These are phyloP conservation scores for Cyamopsis tetragonoloba DNA, from an alignment of 306 rosid genomes.

Conservation along the genomic window DNA sequence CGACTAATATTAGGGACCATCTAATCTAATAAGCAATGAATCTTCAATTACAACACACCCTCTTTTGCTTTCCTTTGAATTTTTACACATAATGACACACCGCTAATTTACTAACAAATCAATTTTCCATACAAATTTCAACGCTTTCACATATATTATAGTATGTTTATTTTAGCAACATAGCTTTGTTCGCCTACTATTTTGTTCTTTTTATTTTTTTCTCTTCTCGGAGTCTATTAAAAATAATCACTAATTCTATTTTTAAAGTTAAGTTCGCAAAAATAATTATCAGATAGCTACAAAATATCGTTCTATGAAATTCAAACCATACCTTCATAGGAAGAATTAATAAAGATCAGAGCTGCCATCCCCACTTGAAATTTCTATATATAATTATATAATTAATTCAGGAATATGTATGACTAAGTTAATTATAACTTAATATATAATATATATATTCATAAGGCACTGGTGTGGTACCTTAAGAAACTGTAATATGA, in stretches of 20 bases:
- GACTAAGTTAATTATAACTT: too few relatives aligned
- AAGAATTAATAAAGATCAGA: too few relatives aligned
- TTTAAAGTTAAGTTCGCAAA: too few relatives aligned
- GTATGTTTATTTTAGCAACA: neutral
- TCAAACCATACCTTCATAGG: too few relatives aligned
- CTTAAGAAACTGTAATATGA: neutral
- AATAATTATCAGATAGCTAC: too few relatives aligned
- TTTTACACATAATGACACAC: conserved; percentile 29
- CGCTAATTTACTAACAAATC: neutral
- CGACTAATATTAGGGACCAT: conserved; percentile 37
- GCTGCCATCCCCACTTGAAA: neutral
- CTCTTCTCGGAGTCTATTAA: too few relatives aligned
- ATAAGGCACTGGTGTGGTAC: neutral
- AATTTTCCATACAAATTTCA: neutral
- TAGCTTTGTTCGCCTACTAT: conserved; percentile 25
- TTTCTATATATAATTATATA: neutral
- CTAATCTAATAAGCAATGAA: conserved; percentile 21
- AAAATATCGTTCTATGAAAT: too few relatives aligned
- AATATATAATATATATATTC: too few relatives aligned
- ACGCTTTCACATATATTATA: neutral
- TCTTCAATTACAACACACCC: neutral
- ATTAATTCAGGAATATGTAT: too few relatives aligned
- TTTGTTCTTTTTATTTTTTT: neutral
- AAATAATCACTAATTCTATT: too few relatives aligned
- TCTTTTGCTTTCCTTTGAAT: conserved; percentile 21